phyloP scores from a whole-genome alignment of 1,284 basidiomycete genomes.

The Papiliotrema fonsecae region DNA sequence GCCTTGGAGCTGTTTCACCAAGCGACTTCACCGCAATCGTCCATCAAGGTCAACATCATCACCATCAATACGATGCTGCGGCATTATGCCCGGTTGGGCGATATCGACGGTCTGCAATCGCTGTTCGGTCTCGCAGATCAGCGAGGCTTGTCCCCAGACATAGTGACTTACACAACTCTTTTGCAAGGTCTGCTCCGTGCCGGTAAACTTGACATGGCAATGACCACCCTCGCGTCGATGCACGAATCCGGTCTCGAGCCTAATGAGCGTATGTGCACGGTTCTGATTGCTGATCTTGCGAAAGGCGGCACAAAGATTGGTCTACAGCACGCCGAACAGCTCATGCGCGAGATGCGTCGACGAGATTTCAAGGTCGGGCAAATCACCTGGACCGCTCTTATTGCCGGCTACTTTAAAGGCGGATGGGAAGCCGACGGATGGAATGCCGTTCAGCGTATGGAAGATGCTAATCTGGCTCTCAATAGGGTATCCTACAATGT shows the following conservation, averaged over 20 bases:
- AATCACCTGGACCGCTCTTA: slow-evolving; percentile 49
- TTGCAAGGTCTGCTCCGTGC: slow-evolving; percentile 66
- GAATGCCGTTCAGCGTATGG: slow-evolving; percentile 61
- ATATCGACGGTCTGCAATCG: slow-evolving; percentile 59
- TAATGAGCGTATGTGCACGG: slow-evolving; percentile 65
- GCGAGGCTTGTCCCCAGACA: slow-evolving; percentile 59
- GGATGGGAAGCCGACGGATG: slow-evolving; percentile 40
- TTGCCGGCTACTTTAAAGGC: slow-evolving; percentile 42
- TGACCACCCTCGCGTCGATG: slow-evolving; percentile 64
- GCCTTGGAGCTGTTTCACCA: slow-evolving; percentile 35
- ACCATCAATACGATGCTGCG: slow-evolving; percentile 73
- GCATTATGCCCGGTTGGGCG: slow-evolving; percentile 58
- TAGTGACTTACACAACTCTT: slow-evolving; percentile 73
- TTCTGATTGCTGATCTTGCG: slow-evolving; percentile 68
- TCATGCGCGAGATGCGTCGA: slow-evolving; percentile 67
- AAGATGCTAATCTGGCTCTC: slow-evolving; percentile 53
- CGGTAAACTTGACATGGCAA: slow-evolving; percentile 61
- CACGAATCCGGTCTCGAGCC: slow-evolving; percentile 64
- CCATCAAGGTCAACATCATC: slow-evolving; percentile 58
- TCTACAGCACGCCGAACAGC: slow-evolving; percentile 59
- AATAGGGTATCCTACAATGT: slow-evolving; percentile 67
- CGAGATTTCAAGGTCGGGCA: slow-evolving; percentile 38
- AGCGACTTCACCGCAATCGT: slow-evolving; percentile 25
- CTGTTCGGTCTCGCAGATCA: slow-evolving; percentile 57
- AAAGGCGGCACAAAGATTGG: slow-evolving; percentile 54